Evolutionary conservation across 352 stramenopile genomes (phyloP), one percentile per base, ranked within the genome.

Genomic region (Pythium utonaiense): DNA sequence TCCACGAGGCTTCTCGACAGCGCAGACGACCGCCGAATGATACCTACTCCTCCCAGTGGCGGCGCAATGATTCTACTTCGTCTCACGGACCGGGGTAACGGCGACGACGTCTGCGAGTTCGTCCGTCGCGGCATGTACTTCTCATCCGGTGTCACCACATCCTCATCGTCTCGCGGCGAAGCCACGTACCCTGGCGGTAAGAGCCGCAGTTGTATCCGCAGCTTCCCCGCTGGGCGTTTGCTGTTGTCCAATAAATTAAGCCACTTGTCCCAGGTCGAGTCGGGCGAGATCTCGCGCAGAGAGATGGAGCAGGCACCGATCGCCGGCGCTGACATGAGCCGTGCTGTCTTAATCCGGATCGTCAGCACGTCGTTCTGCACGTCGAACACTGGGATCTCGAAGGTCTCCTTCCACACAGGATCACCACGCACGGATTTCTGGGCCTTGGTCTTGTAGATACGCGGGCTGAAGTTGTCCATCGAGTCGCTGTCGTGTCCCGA

Each of bases 331-430:
- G 80, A 77, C 77, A 92, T 85, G 49, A 92, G 69, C 31, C 78
- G 70, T 19, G 79, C 80, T 24, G 66, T 85, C 71, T 90, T 90
- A 54, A 92, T 73, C 40, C 83, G 83, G 55, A 92, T 77, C 44
- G 70, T 88, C 57, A 92, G 67, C 54, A 88, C 57, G 42, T 89
- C 80, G 49, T 63, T 50, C 5, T 55, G 52, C 16, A 71, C 48
- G 54, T 90, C 74, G 12, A 75, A 45, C 3, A 85, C 68, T 2
- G 77, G 67, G 40, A 91, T 77, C 48, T 89, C 83, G 51, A 90
- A 90, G 58, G 85, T 89, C 50, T 92, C 83, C 61, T 92, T 89
- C 83, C 83, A 92, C 10, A 87, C 68, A 3, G 77, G 75, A 49
- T 75, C 79, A 7, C 65, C 45, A 22, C 66, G 66, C 25, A 69